Conservation (phyloP, 148 eudicot genomes). For the Fallopia convolvulus region DNA sequence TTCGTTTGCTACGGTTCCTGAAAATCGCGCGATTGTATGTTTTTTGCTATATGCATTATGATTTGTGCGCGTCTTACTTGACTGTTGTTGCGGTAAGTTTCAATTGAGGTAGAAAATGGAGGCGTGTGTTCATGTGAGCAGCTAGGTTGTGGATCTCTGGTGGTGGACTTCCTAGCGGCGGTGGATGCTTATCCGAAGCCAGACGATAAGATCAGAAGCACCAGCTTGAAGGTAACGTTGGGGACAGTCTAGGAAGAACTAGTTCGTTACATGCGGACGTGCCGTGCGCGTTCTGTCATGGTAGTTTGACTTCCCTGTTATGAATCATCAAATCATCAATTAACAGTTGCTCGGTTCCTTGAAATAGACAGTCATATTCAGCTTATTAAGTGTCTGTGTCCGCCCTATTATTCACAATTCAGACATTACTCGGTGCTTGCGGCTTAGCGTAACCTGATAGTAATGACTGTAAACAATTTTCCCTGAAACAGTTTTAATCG, state of each 20-base stretch:
- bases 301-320: neutral
- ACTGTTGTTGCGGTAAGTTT: neutral
- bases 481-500: neutral
- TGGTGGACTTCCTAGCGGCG: constrained; percentile 60
- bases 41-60: neutral
- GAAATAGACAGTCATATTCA: neutral
- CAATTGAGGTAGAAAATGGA: neutral
- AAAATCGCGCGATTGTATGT: constrained; percentile 49
- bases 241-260: neutral
- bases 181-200: constrained; percentile 82
- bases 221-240: constrained; percentile 62
- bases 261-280: neutral
- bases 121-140: constrained; percentile 23
- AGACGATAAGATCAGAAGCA: constrained; percentile 87
- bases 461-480: neutral
- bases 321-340: neutral
- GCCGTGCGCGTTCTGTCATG: neutral
- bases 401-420: neutral
- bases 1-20: constrained; percentile 33
- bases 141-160: constrained; percentile 63
- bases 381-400: neutral
- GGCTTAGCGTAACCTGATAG: neutral
- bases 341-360: neutral
- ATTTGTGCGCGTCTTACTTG: neutral
- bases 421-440: neutral